These are phyloP conservation scores for Termitomyces bulborhizus DNA, from an alignment of 768 basidiomycete genomes.

Conservation along the genomic window DNA sequence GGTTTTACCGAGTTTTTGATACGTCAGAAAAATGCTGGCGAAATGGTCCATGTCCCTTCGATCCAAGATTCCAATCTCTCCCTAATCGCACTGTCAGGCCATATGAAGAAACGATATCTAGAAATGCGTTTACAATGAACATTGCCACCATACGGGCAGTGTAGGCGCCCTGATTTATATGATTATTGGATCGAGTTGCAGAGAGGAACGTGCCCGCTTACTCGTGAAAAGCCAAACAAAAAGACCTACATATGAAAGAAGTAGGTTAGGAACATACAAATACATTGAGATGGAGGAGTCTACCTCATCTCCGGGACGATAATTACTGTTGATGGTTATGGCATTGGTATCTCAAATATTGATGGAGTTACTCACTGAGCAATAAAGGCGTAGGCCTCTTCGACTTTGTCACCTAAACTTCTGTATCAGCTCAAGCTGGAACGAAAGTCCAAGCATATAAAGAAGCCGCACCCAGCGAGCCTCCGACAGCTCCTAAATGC, in stretches of 20 bases:
- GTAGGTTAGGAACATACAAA: background rate
- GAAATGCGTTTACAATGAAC: constrained; percentile 45
- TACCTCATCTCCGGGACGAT: constrained; percentile 67
- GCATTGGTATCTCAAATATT: background rate
- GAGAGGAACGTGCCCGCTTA: constrained; percentile 20
- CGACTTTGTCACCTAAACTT: constrained; percentile 57
- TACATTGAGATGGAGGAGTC: background rate
- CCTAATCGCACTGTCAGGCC: constrained; percentile 29
- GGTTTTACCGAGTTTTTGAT: constrained; percentile 56
- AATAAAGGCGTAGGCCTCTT: constrained; percentile 77
- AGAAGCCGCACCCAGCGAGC: constrained; percentile 43
- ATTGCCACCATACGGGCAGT: constrained; percentile 69
- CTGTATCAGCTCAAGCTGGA: no score
- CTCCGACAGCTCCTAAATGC: constrained; percentile 53
- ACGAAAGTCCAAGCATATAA: background rate
- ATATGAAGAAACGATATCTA: background rate
- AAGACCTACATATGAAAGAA: constrained; percentile 44
- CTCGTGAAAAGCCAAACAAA: constrained; percentile 73
- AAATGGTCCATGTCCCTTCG: constrained; percentile 70
- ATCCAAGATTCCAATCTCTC: constrained; percentile 65
- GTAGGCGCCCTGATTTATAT: constrained; percentile 54
- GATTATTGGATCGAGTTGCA: constrained; percentile 2
- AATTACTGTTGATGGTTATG: constrained; percentile 44
- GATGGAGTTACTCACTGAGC: constrained; percentile 51
- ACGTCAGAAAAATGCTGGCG: constrained; percentile 52